Percentiles rank a stretch among this genome's conserved stretches.
Evolutionary conservation across 176 grass and related monocot species (phyloP).

Genomic region (Ananas comosus): DNA sequence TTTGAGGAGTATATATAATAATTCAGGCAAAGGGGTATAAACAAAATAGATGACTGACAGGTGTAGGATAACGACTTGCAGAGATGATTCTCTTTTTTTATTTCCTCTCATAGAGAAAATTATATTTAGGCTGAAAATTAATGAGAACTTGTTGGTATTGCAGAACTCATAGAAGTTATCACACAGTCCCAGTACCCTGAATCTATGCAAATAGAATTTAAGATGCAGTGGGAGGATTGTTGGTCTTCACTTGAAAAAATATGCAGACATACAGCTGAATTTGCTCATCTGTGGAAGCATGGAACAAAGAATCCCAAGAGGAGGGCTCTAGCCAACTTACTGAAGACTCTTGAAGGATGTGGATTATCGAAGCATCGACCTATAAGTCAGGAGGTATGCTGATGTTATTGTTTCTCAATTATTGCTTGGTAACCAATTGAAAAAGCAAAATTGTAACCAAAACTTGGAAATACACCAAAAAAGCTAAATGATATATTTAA

Average conservation of each 20-base stretch:
- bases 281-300: constrained; percentile 57
- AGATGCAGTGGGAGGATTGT: constrained; percentile 43
- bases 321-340: constrained; percentile 55
- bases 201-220: constrained; percentile 21
- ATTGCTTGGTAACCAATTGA: background rate
- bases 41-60: too few relatives aligned
- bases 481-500: background rate
- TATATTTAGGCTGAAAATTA: background rate
- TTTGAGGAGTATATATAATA: too few relatives aligned
- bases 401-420: too few relatives aligned
- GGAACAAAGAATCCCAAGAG: constrained; percentile 90
- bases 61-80: too few relatives aligned
- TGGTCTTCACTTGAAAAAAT: constrained; percentile 69
- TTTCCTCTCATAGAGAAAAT: background rate
- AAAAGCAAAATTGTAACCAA: background rate
- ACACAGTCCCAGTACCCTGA: constrained; percentile 13
- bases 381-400: constrained; percentile 45
- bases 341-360: constrained; percentile 76
- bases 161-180: constrained; percentile 30
- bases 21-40: too few relatives aligned
- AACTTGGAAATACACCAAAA: background rate
- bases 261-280: constrained; percentile 48
- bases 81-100: background rate
- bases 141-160: background rate
- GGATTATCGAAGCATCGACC: constrained; percentile 76